Conservation (phyloP, 345 rosid species). For the Conringia planisiliqua region DNA sequence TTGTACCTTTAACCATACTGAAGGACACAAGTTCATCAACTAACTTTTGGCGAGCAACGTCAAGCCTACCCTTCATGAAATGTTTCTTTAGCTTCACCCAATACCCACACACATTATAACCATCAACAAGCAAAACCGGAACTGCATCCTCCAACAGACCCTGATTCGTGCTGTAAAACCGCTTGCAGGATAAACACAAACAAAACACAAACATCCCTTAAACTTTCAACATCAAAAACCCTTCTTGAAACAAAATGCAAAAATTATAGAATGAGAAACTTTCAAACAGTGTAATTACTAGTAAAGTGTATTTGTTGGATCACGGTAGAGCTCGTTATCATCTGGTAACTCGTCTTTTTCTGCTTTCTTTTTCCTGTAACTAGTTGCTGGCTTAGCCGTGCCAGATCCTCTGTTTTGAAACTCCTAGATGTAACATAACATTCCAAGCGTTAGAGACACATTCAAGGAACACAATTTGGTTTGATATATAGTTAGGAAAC, state of each 20-base stretch:
- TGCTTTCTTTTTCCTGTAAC: constrained; percentile 79
- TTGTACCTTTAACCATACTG: constrained; percentile 68
- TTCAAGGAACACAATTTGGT: neutral
- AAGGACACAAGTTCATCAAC: constrained; percentile 74
- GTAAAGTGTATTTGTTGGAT: constrained; percentile 73
- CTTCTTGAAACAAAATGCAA: neutral
- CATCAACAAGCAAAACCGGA: constrained; percentile 95
- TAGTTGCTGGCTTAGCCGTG: constrained; percentile 73
- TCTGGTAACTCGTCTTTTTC: constrained; percentile 67
- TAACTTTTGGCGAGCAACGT: constrained; percentile 78
- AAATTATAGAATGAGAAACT: constrained; percentile 2
- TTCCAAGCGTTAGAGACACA: neutral
- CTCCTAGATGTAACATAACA: constrained; percentile 42
- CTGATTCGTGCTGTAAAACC: constrained; percentile 73
- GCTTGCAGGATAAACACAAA: constrained; percentile 31
- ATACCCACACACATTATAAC: constrained; percentile 94
- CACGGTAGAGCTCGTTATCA: constrained; percentile 59
- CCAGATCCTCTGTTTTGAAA: constrained; percentile 55
- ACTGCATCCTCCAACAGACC: constrained; percentile 51
- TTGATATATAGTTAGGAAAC: neutral
- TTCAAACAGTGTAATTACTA: constrained; percentile 49
- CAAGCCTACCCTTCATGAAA: constrained; percentile 79
- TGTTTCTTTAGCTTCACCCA: constrained; percentile 91
- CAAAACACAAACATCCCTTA: constrained; percentile 17
- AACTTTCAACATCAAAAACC: constrained; percentile 4